Percentiles rank a stretch among this genome's conserved stretches.
phyloP scores from a whole-genome alignment of 352 stramenopile genomes.

The Phytophthora gonapodyides region DNA sequence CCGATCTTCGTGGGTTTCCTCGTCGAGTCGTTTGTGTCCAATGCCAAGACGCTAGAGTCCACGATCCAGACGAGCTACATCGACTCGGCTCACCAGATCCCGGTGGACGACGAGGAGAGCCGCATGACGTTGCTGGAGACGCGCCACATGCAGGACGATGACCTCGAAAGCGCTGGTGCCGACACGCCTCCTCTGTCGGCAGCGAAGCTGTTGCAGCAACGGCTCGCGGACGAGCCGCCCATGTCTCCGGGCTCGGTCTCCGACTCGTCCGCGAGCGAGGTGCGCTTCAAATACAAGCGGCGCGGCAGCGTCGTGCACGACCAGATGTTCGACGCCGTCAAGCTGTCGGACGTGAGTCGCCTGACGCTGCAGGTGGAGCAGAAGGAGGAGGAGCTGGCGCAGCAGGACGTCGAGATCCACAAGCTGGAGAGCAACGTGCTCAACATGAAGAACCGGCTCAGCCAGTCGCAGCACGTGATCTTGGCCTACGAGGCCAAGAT shows the following conservation, averaged over 20 bases:
- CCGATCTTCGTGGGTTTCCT: conserved; percentile 89
- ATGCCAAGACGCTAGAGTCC: conserved; percentile 71
- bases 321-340: conserved; percentile 84
- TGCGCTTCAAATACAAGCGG: conserved; percentile 74
- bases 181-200: conserved; percentile 14
- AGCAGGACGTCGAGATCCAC: conserved; percentile 69
- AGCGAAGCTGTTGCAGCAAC: conserved; percentile 13
- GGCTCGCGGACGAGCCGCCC: conserved; percentile 19
- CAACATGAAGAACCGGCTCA: conserved; percentile 67
- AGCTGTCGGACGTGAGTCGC: conserved; percentile 72
- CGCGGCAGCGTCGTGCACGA: conserved; percentile 72
- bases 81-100: conserved; percentile 39
- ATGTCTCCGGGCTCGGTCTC: conserved; percentile 46
- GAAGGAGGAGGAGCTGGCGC: conserved; percentile 69
- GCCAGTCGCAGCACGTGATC: conserved; percentile 65
- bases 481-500: conserved; percentile 76
- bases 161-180: conserved; percentile 9
- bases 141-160: conserved; percentile 43
- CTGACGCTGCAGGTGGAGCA: conserved; percentile 69
- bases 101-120: conserved; percentile 57
- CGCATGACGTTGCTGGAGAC: conserved; percentile 59
- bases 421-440: conserved; percentile 71
- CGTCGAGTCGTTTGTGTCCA: conserved; percentile 84
- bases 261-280: conserved; percentile 54
- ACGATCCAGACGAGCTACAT: conserved; percentile 68